phyloP scores from a whole-genome alignment of 148 eudicot genomes.

The Rhododendron ferrugineum region DNA sequence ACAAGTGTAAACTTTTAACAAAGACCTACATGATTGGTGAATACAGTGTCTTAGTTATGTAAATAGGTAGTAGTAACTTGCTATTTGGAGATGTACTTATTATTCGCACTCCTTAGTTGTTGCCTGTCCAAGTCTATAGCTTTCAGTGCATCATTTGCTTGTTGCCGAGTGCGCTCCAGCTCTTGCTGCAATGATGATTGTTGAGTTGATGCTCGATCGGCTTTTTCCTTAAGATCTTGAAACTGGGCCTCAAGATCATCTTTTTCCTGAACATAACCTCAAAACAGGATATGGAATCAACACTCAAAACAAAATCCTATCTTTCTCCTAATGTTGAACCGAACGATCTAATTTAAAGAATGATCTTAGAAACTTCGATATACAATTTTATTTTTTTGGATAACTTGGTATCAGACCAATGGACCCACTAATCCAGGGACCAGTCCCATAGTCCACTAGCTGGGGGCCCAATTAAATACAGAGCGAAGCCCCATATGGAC shows the following conservation, averaged over 20 bases:
- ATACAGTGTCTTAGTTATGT: not conserved
- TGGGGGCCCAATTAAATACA: not conserved
- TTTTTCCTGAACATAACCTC: slow-evolving; percentile 60
- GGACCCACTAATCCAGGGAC: not conserved
- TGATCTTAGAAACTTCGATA: not conserved
- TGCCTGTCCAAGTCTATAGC: slow-evolving; percentile 87
- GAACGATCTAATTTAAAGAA: not conserved
- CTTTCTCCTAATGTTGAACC: not conserved
- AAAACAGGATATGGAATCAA: slow-evolving; percentile 8
- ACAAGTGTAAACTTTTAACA: not conserved
- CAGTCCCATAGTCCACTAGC: not conserved
- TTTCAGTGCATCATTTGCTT: slow-evolving; percentile 90
- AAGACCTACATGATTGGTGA: not conserved
- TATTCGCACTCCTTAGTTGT: slow-evolving; percentile 84
- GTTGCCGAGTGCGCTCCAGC: slow-evolving; percentile 85
- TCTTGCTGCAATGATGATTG: slow-evolving; percentile 75
- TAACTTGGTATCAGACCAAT: not conserved
- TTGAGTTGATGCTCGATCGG: slow-evolving; percentile 64
- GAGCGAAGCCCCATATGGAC: not conserved
- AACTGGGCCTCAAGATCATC: slow-evolving; percentile 86
- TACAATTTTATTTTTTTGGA: not conserved
- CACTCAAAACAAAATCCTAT: not conserved
- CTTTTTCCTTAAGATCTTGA: slow-evolving; percentile 68
- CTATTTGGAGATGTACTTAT: slow-evolving; percentile 52
- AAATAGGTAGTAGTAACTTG: not conserved